These are phyloP conservation scores for Naganishia vishniacii DNA, from an alignment of 768 basidiomycete genomes.

Conservation along the genomic window DNA sequence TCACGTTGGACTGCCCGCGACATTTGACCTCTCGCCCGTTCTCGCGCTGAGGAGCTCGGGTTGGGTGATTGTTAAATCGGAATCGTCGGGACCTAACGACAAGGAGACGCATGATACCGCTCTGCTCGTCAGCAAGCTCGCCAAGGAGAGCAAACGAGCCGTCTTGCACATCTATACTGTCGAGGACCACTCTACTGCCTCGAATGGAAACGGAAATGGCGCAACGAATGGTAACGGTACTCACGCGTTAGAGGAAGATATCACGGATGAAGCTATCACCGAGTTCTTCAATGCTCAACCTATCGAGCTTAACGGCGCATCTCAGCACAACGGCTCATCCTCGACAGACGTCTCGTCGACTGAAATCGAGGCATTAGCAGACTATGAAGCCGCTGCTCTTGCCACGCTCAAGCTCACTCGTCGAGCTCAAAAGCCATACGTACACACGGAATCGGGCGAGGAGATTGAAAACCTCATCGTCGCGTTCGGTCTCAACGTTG, in stretches of 20 bases:
- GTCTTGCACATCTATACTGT: constrained; percentile 26
- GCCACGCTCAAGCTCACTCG: constrained; percentile 62
- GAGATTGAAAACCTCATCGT: constrained; percentile 60
- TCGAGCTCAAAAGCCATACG: constrained; percentile 59
- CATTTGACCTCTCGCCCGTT: constrained; percentile 46
- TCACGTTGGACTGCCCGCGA: constrained; percentile 26
- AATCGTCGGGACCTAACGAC: constrained; percentile 50
- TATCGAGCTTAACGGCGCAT: constrained; percentile 11
- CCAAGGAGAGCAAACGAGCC: constrained; percentile 51
- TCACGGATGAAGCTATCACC: constrained; percentile 32
- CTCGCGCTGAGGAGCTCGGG: constrained; percentile 71
- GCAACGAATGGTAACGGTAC: constrained; percentile 26
- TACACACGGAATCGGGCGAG: constrained; percentile 49
- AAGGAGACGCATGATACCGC: constrained; percentile 88
- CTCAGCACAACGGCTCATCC: constrained; percentile 27
- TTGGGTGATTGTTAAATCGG: constrained; percentile 75
- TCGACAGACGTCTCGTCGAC: constrained; percentile 17
- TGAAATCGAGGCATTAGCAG: constrained; percentile 38
- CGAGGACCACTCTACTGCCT: constrained; percentile 25
- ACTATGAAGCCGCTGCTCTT: constrained; percentile 65
- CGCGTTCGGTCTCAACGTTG: constrained; percentile 59
- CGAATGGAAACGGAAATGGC: constrained; percentile 24
- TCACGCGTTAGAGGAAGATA: constrained; percentile 37
- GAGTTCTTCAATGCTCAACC: constrained; percentile 28
- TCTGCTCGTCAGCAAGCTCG: constrained; percentile 74